A percentile compares a stretch with the other conserved stretches of the same genome.
Evolutionary conservation across 2,329 filamentous ascomycete genomes (phyloP).

Genomic region (Apiospora aurea): DNA sequence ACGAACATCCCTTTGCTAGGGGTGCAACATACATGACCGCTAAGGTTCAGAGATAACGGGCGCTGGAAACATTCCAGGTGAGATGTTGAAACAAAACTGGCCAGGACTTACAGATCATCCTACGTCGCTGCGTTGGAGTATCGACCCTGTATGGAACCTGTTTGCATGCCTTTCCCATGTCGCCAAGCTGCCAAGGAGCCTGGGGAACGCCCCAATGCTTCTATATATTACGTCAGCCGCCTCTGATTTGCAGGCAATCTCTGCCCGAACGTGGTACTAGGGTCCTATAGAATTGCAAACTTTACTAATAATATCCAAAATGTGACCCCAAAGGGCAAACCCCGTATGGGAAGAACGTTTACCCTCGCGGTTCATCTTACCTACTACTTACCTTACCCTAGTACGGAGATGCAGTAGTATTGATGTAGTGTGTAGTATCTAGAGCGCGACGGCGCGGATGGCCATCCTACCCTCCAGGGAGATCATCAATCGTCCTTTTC

Average conservation of each 20-base stretch:
- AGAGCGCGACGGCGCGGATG: background rate
- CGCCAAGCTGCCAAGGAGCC: slow-evolving; percentile 12
- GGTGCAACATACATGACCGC: background rate
- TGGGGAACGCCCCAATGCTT: slow-evolving; percentile 18
- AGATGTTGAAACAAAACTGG: slow-evolving; percentile 1
- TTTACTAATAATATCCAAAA: slow-evolving; percentile 10
- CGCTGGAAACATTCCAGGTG: background rate
- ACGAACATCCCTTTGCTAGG: background rate
- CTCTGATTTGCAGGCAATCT: slow-evolving; percentile 7
- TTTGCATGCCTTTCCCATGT: background rate
- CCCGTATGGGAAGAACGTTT: background rate
- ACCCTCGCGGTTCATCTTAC: background rate
- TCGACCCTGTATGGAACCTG: background rate
- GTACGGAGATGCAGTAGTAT: background rate
- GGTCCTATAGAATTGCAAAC: background rate
- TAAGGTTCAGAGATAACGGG: background rate
- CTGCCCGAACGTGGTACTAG: background rate
- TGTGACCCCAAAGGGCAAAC: slow-evolving; percentile 1
- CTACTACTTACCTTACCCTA: background rate
- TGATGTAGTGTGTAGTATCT: background rate
- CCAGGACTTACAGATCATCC: background rate
- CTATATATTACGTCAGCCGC: slow-evolving; percentile 5
- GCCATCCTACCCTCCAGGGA: background rate
- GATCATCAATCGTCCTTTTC: background rate
- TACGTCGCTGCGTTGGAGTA: background rate